These are phyloP conservation scores for Fusarium multiceps DNA, from an alignment of 2,329 filamentous ascomycete genomes.

Conservation along the genomic window DNA sequence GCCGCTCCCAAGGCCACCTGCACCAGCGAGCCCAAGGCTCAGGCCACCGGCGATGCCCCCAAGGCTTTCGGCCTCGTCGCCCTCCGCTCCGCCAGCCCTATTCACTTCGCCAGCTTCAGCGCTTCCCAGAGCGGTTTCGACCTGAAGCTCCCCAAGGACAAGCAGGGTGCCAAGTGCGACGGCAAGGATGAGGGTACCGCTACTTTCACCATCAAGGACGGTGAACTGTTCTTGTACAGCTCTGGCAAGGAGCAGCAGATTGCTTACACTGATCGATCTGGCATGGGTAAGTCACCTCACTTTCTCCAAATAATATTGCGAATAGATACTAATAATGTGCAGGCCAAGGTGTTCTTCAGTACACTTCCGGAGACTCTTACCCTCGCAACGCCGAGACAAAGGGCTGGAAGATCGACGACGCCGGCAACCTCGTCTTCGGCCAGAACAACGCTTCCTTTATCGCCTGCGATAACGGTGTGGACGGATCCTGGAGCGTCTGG, in stretches of 20 bases:
- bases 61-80: constrained; percentile 60
- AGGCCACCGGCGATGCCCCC: background rate
- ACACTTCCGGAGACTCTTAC: constrained; percentile 62
- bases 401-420: constrained; percentile 60
- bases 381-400: constrained; percentile 51
- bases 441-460: constrained; percentile 53
- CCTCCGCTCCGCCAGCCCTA: constrained; percentile 59
- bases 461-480: constrained; percentile 61
- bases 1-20: constrained; percentile 21
- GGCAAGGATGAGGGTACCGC: constrained; percentile 54
- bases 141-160: constrained; percentile 50
- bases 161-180: constrained; percentile 63
- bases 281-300: constrained; percentile 61
- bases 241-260: constrained; percentile 57
- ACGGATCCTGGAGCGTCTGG: constrained; percentile 57
- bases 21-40: constrained; percentile 25
- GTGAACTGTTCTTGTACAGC: constrained; percentile 60
- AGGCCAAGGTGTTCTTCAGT: constrained; percentile 66
- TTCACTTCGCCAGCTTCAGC: constrained; percentile 60
- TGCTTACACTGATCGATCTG: constrained; percentile 66
- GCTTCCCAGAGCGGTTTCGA: constrained; percentile 59
- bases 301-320: too few relatives aligned
- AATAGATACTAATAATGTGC: background rate
- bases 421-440: constrained; percentile 14
- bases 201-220: constrained; percentile 59